phyloP scores from a whole-genome alignment of 805 yeast species.

The Komagataella pseudopastoris region DNA sequence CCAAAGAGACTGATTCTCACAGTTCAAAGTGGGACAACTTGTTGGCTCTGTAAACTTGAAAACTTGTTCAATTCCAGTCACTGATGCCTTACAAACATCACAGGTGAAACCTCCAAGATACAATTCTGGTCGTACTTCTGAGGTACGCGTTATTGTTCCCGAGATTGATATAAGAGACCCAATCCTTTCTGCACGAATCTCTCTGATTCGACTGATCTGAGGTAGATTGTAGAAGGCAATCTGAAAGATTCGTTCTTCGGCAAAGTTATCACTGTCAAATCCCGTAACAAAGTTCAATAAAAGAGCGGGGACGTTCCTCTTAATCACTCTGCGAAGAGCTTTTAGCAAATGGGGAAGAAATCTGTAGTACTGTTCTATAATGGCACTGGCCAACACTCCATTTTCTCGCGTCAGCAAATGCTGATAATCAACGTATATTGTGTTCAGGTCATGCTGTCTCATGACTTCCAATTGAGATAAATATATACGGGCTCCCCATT shows the following conservation, averaged over 20 bases:
- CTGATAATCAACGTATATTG: constrained; percentile 75
- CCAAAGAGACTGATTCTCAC: constrained; percentile 82
- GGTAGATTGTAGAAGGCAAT: constrained; percentile 84
- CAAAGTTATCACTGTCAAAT: constrained; percentile 17
- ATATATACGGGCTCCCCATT: constrained; percentile 46
- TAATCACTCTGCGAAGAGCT: constrained; percentile 64
- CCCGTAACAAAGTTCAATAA: constrained; percentile 26
- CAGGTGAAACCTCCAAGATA: constrained; percentile 80
- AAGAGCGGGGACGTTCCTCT: constrained; percentile 61
- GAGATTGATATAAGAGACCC: constrained; percentile 76
- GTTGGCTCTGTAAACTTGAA: constrained; percentile 94
- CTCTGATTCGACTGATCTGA: constrained; percentile 71
- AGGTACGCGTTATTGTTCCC: constrained; percentile 92
- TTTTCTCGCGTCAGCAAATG: constrained; percentile 67
- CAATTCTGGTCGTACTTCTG: constrained; percentile 93
- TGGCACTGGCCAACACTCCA: constrained; percentile 82
- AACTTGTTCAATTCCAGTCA: constrained; percentile 84
- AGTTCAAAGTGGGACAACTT: constrained; percentile 75
- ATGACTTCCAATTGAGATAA: constrained; percentile 71
- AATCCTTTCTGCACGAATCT: constrained; percentile 76
- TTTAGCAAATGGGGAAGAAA: constrained; percentile 73
- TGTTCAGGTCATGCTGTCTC: constrained; percentile 60
- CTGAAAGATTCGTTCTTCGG: constrained; percentile 69
- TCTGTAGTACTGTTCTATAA: constrained; percentile 83
- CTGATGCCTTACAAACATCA: constrained; percentile 72